Base-by-base conservation (phyloP, 805 yeast genomes). In the Priceomyces medius region DNA sequence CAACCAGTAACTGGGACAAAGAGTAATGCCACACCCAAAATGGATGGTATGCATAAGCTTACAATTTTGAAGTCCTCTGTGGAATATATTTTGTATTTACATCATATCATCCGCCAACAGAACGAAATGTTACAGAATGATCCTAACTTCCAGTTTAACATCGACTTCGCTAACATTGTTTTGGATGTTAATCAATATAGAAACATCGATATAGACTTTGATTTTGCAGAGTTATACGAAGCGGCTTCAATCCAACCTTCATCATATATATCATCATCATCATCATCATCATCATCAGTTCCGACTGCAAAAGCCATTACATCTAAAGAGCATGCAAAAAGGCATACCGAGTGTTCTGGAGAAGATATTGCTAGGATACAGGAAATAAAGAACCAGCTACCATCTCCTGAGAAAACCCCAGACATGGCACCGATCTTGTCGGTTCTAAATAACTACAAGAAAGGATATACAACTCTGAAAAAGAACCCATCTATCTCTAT, bases 21-120 rank as follows among this genome's bases (percentile, higher is more conserved):
- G 14, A 38, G 42, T 27, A 54, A 50, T 38, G 65, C 61, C 41
- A 67, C 68, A 4, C 61, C 54, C 47, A 70, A 69, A 42, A 68
- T 70, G 41, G 83, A 79, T 45, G 84, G 85, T 14, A 83, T 87
- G 81, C 88, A 86, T 64, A 87, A 87, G 62, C 73, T 87, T 46
- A 86, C 89, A 3, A 84, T 87, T 20, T 64, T 87, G 31, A 89
- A 86, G 58, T 81, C 87, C n/a, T 80, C 91, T 0, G 95, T 87
- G 18, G 90, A 85, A 54, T 86, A 87, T 55, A 81, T 87, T 47
- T 71, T 79, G 46, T 83, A 85, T 54, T 68, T 86, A 37, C 89
- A 85, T 57, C 69, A 74, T 41, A 73, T 80, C 8, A 71, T 82
- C 16, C 68, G 73, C 43, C 61, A 76, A 43, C 77, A 80, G 56